A percentile compares a stretch with the other conserved stretches of the same genome.
These are phyloP conservation scores for Torulaspora franciscae DNA, from an alignment of 805 yeast genomes.

Conservation along the genomic window DNA sequence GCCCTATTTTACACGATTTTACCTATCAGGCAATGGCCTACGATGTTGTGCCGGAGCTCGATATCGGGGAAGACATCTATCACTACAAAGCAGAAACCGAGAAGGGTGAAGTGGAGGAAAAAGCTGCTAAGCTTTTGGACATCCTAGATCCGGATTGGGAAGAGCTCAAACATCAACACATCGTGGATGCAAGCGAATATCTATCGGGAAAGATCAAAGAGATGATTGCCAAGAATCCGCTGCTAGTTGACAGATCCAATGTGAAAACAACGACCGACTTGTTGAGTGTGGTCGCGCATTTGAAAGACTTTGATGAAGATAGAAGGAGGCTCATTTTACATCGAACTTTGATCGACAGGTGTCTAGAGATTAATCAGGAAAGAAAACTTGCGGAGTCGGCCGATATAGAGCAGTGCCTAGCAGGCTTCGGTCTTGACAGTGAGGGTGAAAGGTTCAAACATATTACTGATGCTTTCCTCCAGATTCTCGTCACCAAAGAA, in stretches of 20 bases:
- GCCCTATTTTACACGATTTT: conserved; percentile 86
- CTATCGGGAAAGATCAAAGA: conserved; percentile 56
- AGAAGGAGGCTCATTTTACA: conserved; percentile 57
- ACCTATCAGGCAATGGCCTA: conserved; percentile 88
- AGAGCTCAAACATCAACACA: conserved; percentile 65
- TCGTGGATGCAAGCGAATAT: conserved; percentile 64
- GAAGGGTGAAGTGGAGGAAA: conserved; percentile 40
- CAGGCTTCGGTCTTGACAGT: conserved; percentile 64
- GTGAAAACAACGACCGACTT: conserved; percentile 66
- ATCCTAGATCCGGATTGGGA: conserved; percentile 64
- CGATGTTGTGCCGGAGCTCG: conserved; percentile 54
- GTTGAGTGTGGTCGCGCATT: conserved; percentile 67
- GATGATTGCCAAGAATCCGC: conserved; percentile 66
- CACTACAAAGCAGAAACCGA: conserved; percentile 55
- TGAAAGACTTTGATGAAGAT: conserved; percentile 63
- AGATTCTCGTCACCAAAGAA: conserved; percentile 45
- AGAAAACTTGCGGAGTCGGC: conserved; percentile 65
- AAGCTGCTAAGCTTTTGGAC: conserved; percentile 49
- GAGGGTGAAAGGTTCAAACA: conserved; percentile 60
- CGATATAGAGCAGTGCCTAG: conserved; percentile 78
- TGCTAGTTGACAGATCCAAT: conserved; percentile 61
- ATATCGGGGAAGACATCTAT: conserved; percentile 43
- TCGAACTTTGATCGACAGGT: conserved; percentile 57
- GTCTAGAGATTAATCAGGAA: conserved; percentile 54
- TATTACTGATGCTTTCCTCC: conserved; percentile 58